Percentiles rank a stretch among this genome's conserved stretches.
Evolutionary conservation across 2,329 filamentous ascomycete species (phyloP).

Genomic region (Colletotrichum sp.): DNA sequence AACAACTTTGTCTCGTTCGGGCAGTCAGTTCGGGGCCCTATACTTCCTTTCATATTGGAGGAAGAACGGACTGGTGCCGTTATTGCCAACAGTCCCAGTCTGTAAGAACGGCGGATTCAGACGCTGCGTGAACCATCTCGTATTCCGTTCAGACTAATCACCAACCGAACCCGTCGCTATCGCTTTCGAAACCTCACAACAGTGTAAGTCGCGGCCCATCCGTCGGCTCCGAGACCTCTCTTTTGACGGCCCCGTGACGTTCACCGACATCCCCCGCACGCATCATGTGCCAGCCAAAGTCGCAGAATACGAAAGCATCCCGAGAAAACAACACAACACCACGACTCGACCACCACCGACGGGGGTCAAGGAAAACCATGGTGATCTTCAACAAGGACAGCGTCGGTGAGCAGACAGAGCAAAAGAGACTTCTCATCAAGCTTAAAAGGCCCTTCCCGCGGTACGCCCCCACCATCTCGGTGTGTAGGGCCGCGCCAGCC

Average conservation of each 20-base stretch:
- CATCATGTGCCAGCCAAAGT: background rate
- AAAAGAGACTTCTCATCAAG: background rate
- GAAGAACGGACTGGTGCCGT: background rate
- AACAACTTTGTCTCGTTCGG: background rate
- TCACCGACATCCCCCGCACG: background rate
- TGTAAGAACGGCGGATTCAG: background rate
- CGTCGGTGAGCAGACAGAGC: background rate
- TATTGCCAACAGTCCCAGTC: background rate
- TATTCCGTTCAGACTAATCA: background rate
- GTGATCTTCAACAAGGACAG: background rate
- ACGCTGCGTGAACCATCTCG: background rate
- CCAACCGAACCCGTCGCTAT: background rate
- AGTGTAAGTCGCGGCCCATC: background rate
- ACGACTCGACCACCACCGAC: background rate
- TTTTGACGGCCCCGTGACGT: background rate
- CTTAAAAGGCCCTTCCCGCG: background rate
- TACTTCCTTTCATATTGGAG: background rate
- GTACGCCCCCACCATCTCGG: background rate
- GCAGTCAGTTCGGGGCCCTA: background rate
- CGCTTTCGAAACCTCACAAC: background rate
- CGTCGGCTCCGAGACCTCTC: background rate
- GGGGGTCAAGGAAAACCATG: background rate
- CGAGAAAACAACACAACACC: background rate
- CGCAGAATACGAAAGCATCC: background rate
- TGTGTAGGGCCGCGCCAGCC: background rate